These are phyloP conservation scores for Cyclotella distinguenda DNA, from an alignment of 108 stramenopile genomes.

Conservation along the genomic window DNA sequence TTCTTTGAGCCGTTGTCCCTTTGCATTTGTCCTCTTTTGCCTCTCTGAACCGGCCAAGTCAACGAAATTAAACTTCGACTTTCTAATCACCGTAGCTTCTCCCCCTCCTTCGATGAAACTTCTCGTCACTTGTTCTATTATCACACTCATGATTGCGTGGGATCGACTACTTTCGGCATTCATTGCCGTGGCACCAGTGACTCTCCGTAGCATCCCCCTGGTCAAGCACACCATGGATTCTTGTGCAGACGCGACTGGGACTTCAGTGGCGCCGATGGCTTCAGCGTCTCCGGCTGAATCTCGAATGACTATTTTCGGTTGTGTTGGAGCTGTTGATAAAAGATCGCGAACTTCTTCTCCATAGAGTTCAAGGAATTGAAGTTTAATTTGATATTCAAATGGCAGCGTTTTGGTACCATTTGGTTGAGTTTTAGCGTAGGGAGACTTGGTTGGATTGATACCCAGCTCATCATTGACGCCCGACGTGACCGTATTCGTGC, in stretches of 20 bases:
- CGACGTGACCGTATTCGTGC: neutral
- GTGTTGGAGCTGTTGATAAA: constrained; percentile 39
- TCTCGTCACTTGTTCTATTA: constrained; percentile 69
- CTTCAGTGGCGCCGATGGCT: constrained; percentile 84
- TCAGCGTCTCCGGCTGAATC: constrained; percentile 77
- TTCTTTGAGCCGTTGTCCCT: constrained; percentile 74
- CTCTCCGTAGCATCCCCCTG: constrained; percentile 80
- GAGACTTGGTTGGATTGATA: constrained; percentile 18
- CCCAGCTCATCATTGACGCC: constrained; percentile 2
- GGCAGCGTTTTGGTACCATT: neutral
- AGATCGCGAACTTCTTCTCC: constrained; percentile 94
- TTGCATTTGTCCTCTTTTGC: constrained; percentile 64
- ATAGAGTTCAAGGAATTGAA: constrained; percentile 86
- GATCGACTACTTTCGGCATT: constrained; percentile 77
- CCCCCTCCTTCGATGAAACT: constrained; percentile 8
- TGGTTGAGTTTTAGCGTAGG: neutral
- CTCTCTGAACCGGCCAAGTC: constrained; percentile 85
- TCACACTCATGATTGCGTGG: constrained; percentile 88
- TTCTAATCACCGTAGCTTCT: constrained; percentile 1
- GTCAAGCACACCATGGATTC: constrained; percentile 85
- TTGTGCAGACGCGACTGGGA: constrained; percentile 68
- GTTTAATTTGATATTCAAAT: constrained; percentile 63
- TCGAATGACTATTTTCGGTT: constrained; percentile 64
- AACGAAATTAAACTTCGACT: constrained; percentile 24
- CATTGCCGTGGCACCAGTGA: constrained; percentile 92